A percentile compares a stretch with the other conserved stretches of the same genome.
Evolutionary conservation across 305 asterid species (phyloP).

Genomic region (Fraxinus xanthoxyloides): DNA sequence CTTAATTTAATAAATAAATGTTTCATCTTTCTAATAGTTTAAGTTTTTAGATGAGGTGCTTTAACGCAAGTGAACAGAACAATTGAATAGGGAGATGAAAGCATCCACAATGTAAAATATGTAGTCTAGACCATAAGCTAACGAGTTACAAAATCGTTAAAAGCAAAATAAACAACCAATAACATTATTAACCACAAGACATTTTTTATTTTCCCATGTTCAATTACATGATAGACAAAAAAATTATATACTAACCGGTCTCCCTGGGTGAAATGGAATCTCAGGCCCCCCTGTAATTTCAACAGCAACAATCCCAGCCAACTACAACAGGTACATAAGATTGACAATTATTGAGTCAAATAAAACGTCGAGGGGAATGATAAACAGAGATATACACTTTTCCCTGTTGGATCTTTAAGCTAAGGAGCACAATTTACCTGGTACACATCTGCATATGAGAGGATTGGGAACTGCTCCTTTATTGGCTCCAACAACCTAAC

Average conservation of each 20-base stretch:
- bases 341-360: neutral
- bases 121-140: neutral
- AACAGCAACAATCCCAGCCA: slow-evolving; percentile 78
- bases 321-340: slow-evolving; percentile 25
- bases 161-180: neutral
- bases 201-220: neutral
- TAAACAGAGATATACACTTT: neutral
- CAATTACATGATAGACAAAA: neutral
- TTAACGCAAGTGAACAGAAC: neutral
- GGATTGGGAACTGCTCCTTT: slow-evolving; percentile 62
- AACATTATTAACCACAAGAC: neutral
- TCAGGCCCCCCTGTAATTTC: slow-evolving; percentile 83
- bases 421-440: slow-evolving; percentile 36
- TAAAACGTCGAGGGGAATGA: neutral
- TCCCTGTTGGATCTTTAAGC: neutral
- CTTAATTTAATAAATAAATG: neutral
- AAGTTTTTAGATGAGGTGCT: neutral
- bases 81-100: neutral
- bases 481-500: slow-evolving; percentile 68
- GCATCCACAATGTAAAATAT: neutral
- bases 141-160: neutral
- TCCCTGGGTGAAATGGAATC: slow-evolving; percentile 78
- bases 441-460: slow-evolving; percentile 65
- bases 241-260: slow-evolving; percentile 44
- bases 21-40: neutral